Conservation (phyloP, 225 moss, liverwort and hornwort genomes). For the Pseudisothecium myosuroides region DNA sequence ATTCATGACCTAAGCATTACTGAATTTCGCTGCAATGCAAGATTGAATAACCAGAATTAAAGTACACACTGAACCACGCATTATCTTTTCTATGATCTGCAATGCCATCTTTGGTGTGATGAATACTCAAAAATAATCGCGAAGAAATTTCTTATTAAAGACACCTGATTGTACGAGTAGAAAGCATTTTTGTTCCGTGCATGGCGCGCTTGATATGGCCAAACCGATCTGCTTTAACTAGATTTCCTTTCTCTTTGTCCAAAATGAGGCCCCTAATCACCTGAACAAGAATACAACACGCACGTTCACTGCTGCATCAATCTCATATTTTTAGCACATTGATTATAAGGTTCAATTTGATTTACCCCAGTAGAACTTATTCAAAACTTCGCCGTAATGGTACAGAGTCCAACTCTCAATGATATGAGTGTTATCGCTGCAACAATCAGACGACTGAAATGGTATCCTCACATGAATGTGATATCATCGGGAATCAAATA, state of each 20-base stretch:
- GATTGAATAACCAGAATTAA: neutral
- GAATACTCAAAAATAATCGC: neutral
- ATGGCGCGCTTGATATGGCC: slow-evolving; percentile 65
- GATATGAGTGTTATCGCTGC: neutral
- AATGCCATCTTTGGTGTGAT: neutral
- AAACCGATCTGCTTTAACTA: slow-evolving; percentile 73
- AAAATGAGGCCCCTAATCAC: slow-evolving; percentile 65
- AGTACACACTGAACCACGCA: neutral
- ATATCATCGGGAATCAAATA: neutral
- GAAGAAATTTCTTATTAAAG: neutral
- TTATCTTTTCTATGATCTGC: neutral
- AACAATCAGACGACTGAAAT: neutral
- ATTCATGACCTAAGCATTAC: neutral
- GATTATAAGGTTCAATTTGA: neutral
- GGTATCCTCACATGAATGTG: neutral
- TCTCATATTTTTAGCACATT: neutral
- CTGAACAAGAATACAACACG: slow-evolving; percentile 9
- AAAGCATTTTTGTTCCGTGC: slow-evolving; percentile 70
- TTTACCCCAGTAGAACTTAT: neutral
- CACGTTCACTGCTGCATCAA: neutral
- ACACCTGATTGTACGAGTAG: slow-evolving; percentile 54
- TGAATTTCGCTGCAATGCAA: neutral
- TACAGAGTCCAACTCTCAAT: neutral
- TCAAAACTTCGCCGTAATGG: neutral
- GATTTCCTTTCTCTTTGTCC: slow-evolving; percentile 68